Conservation (phyloP, 768 basidiomycete genomes). For the Psilocybe tampanensis region DNA sequence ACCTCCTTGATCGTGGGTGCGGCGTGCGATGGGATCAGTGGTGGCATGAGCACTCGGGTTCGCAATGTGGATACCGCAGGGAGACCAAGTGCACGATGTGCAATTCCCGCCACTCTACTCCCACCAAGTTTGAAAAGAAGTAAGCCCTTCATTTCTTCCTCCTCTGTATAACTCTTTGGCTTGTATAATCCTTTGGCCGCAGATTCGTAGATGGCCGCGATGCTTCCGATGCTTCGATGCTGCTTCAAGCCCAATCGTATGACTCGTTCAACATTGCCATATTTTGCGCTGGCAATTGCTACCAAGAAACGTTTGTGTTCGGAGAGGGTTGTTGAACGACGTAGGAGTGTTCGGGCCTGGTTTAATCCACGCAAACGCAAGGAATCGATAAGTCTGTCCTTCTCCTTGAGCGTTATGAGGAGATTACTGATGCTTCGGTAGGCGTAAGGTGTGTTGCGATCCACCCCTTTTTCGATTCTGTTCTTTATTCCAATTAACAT, state of each 20-base stretch:
- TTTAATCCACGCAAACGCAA: constrained; percentile 18
- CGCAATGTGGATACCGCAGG: constrained; percentile 19
- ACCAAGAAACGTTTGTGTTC: constrained; percentile 23
- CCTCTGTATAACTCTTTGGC: constrained; percentile 25
- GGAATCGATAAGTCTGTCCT: constrained; percentile 10
- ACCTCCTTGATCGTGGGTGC: background rate
- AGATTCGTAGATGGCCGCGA: background rate
- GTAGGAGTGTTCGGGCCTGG: constrained; percentile 18
- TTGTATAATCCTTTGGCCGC: constrained; percentile 22
- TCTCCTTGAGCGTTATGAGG: background rate
- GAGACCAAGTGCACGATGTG: constrained; percentile 20
- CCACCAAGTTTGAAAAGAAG: constrained; percentile 26
- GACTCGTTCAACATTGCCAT: constrained; percentile 19
- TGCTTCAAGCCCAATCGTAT: constrained; percentile 16
- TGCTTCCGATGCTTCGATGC: constrained; percentile 15
- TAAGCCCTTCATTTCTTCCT: constrained; percentile 22
- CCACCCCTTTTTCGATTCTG: constrained; percentile 8
- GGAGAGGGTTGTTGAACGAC: constrained; percentile 11
- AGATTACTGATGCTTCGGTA: constrained; percentile 11
- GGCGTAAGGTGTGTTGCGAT: constrained; percentile 10
- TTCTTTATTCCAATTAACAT: constrained; percentile 5
- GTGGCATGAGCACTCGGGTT: constrained; percentile 15
- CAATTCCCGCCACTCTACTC: constrained; percentile 23
- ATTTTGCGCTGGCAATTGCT: constrained; percentile 25
- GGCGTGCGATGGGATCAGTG: background rate